Percentiles rank a stretch among this genome's conserved stretches.
phyloP scores from a whole-genome alignment of 116 monocot genomes.

The Phalaenopsis hybrid region DNA sequence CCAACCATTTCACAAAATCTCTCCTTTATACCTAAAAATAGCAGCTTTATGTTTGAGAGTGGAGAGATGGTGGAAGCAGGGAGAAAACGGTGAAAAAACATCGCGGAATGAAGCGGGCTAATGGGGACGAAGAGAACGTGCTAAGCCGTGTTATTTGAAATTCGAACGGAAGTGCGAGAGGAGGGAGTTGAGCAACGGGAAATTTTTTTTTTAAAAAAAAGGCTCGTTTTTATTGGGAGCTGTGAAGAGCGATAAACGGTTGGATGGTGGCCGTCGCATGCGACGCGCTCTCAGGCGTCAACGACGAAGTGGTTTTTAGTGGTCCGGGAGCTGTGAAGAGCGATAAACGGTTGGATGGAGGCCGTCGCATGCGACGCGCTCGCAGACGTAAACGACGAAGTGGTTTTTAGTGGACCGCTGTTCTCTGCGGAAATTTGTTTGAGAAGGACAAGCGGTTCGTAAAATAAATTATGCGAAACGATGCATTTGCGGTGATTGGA shows the following conservation, averaged over 20 bases:
- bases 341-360: not conserved
- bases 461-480: slow-evolving; percentile 4
- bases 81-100: not conserved
- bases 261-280: not conserved
- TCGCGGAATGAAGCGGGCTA: no score
- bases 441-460: not conserved
- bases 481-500: not conserved
- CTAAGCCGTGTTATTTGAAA: slow-evolving; percentile 16
- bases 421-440: not conserved
- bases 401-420: not conserved
- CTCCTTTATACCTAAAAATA: slow-evolving; percentile 5
- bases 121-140: not conserved
- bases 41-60: not conserved
- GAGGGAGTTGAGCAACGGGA: not conserved
- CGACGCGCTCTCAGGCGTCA: not conserved
- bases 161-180: slow-evolving; percentile 12
- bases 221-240: slow-evolving; percentile 5
- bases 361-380: not conserved
- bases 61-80: not conserved
- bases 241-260: not conserved
- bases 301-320: not conserved
- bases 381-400: not conserved
- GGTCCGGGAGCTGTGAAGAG: not conserved
- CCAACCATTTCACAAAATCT: slow-evolving; percentile 45
- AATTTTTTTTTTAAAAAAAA: not conserved